A percentile compares a stretch with the other conserved stretches of the same genome.
phyloP scores from a whole-genome alignment of 306 rosid species.

The Vicia faba region DNA sequence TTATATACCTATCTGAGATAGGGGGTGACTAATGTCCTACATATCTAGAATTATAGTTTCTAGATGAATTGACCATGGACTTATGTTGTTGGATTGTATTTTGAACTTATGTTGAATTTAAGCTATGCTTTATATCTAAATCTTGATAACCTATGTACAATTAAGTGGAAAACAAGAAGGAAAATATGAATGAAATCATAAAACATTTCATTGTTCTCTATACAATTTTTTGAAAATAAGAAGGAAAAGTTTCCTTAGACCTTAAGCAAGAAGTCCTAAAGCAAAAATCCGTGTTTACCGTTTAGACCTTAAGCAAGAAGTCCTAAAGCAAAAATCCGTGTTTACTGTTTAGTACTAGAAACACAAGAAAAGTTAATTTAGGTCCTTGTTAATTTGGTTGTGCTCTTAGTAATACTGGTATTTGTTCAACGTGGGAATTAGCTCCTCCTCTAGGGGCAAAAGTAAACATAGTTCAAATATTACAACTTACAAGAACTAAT shows the following conservation, averaged over 20 bases:
- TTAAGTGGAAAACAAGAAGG: neutral
- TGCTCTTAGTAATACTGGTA: neutral
- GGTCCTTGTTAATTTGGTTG: neutral
- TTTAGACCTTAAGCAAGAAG: too few species aligned
- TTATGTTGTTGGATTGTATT: neutral
- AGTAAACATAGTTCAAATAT: constrained; percentile 1
- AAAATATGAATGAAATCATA: neutral
- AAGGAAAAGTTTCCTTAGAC: neutral
- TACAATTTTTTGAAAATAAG: neutral
- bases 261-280: too few species aligned
- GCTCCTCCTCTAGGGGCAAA: neutral
- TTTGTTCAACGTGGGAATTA: neutral
- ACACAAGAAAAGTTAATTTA: neutral
- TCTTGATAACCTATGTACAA: neutral
- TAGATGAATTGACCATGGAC: neutral
- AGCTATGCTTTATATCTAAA: neutral
- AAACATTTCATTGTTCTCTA: neutral
- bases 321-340: too few species aligned
- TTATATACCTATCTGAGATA: neutral
- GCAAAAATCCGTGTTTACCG: too few species aligned
- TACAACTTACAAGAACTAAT: neutral
- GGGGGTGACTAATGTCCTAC: neutral
- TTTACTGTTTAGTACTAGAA: neutral
- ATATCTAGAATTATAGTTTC: neutral
- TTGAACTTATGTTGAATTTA: neutral